Evolutionary conservation across 306 rosid genomes (phyloP).

Genomic region (Begonia masoniana): DNA sequence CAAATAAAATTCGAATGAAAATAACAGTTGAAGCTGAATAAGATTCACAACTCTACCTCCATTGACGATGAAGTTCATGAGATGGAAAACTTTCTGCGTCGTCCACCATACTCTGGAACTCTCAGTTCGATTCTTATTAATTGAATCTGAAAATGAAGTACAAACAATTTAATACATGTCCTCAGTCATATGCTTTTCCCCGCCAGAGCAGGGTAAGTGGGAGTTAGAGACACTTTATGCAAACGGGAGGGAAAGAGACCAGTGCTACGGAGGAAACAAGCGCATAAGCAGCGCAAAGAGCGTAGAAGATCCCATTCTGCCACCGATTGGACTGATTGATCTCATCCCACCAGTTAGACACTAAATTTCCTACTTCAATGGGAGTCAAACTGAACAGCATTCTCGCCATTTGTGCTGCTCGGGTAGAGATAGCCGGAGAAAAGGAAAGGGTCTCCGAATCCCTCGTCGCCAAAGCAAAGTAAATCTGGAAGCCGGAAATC

Average conservation of each 20-base stretch:
- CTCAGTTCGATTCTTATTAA: conserved; percentile 80
- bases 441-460: not conserved
- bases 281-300: conserved; percentile 65
- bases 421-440: conserved; percentile 2
- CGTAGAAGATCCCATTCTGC: conserved; percentile 53
- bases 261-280: conserved; percentile 72
- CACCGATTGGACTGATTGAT: conserved; percentile 35
- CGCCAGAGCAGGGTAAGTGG: not conserved
- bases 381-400: conserved; percentile 30
- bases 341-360: conserved; percentile 48
- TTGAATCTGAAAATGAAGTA: conserved; percentile 43
- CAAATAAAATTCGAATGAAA: not conserved
- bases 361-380: conserved; percentile 18
- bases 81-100: conserved; percentile 90
- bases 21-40: not conserved
- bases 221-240: not conserved
- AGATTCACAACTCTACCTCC: conserved; percentile 41
- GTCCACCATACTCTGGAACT: conserved; percentile 99
- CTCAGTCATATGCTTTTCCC: too few species aligned
- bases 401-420: conserved; percentile 23
- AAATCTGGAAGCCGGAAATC: conserved; percentile 6
- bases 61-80: conserved; percentile 85
- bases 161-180: not conserved
- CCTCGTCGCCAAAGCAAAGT: conserved; percentile 3
- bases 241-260: conserved; percentile 19